phyloP scores from a whole-genome alignment of 768 basidiomycete species.

The Hypsizygus marmoreus region DNA sequence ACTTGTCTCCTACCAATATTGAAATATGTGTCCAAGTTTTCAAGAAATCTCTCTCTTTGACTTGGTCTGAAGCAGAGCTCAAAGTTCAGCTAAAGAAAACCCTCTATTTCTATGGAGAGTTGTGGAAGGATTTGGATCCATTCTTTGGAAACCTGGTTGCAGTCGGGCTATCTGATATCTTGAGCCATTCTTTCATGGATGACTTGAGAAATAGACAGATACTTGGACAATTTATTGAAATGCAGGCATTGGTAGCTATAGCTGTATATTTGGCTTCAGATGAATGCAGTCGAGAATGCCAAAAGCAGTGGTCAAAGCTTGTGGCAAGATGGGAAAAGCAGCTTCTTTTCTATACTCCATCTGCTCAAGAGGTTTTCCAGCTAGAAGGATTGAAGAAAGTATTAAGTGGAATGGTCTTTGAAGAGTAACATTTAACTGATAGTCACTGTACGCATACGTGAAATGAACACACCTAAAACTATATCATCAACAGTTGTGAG shows the following conservation, averaged over 20 bases:
- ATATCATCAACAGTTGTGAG: too few species aligned
- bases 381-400: constrained; percentile 9
- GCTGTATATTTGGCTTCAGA: constrained; percentile 6
- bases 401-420: too few species aligned
- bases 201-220: neutral
- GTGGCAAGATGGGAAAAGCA: neutral
- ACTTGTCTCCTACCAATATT: neutral
- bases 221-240: constrained; percentile 7
- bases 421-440: too few species aligned
- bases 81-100: neutral
- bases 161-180: constrained; percentile 3
- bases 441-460: too few species aligned
- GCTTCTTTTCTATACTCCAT: constrained; percentile 4
- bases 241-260: constrained; percentile 6
- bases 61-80: constrained; percentile 4
- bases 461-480: too few species aligned
- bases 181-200: neutral
- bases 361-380: constrained; percentile 9
- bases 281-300: constrained; percentile 5
- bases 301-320: neutral
- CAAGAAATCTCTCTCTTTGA: neutral
- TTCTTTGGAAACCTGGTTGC: constrained; percentile 8
- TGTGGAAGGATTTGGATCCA: constrained; percentile 9
- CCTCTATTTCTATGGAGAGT: constrained; percentile 2
- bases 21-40: neutral